Percentiles rank a stretch among this genome's conserved stretches.
Conservation (phyloP, 2,329 filamentous ascomycete genomes). For the Sclerotinia minor region DNA sequence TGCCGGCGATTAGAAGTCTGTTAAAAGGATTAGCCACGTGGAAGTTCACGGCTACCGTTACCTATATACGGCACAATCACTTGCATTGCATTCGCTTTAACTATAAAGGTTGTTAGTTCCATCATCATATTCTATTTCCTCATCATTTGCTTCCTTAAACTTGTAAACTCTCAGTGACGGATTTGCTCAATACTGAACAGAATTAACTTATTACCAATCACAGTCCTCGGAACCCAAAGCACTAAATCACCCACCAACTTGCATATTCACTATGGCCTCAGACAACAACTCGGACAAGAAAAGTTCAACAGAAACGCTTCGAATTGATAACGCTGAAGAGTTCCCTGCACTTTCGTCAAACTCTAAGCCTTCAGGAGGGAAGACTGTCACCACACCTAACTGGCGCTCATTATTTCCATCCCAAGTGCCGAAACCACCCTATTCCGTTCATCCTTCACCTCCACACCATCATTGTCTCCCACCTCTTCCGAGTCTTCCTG, state of each 20-base stretch:
- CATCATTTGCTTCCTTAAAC: background rate
- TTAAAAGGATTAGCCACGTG: background rate
- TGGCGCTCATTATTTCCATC: slow-evolving; percentile 18
- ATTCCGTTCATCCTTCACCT: background rate
- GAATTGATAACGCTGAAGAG: slow-evolving; percentile 4
- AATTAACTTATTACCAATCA: background rate
- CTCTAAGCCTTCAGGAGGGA: background rate
- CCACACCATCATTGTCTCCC: background rate
- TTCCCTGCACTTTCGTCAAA: slow-evolving; percentile 8
- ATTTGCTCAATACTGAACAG: background rate
- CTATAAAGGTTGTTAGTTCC: background rate
- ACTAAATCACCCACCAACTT: background rate
- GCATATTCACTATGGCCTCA: background rate
- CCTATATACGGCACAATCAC: background rate
- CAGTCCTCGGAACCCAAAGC: background rate
- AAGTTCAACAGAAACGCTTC: background rate
- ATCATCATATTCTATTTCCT: background rate
- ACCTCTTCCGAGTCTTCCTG: background rate
- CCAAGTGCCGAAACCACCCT: background rate
- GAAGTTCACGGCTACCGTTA: background rate
- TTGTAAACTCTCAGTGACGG: background rate
- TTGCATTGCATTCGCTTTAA: slow-evolving; percentile 15
- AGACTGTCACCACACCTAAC: background rate
- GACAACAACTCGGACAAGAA: background rate
- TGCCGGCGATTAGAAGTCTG: background rate